These are phyloP conservation scores for Diaporthe longicolla DNA, from an alignment of 2,329 filamentous ascomycete species.

Conservation along the genomic window DNA sequence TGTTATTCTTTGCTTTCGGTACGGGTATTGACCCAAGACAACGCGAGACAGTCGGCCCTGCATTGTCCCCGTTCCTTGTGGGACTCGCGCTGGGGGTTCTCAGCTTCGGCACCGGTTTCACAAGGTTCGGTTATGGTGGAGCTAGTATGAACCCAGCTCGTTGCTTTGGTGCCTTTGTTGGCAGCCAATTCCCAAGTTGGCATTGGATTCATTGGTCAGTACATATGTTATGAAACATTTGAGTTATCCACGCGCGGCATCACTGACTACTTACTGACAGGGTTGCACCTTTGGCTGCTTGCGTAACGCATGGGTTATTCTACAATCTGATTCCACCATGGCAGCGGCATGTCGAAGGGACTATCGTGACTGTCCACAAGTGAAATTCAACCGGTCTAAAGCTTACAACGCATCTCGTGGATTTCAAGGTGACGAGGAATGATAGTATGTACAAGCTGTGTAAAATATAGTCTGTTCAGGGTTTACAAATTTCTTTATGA, in stretches of 20 bases:
- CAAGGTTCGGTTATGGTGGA: background rate
- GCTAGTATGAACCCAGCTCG: conserved; percentile 4
- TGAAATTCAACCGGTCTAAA: background rate
- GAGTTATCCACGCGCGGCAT: background rate
- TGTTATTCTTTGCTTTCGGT: background rate
- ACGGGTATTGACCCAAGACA: background rate
- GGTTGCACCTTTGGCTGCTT: conserved; percentile 1
- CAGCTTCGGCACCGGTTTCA: conserved; percentile 2
- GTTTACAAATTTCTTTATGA: too few relatives aligned
- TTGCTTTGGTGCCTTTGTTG: background rate
- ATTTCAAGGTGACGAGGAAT: too few relatives aligned
- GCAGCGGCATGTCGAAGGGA: background rate
- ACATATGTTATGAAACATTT: background rate
- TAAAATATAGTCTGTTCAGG: too few relatives aligned
- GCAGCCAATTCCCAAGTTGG: background rate
- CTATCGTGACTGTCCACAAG: background rate
- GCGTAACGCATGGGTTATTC: background rate
- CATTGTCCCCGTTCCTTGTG: background rate
- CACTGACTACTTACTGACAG: background rate
- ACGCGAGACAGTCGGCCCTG: background rate
- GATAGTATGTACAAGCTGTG: too few relatives aligned
- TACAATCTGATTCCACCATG: background rate
- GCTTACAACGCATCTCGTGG: too few relatives aligned
- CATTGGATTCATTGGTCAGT: conserved; percentile 8
- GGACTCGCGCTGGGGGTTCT: background rate